Base-by-base conservation (phyloP, 768 basidiomycete genomes). In the Tylopilus vinaceipallidus region DNA sequence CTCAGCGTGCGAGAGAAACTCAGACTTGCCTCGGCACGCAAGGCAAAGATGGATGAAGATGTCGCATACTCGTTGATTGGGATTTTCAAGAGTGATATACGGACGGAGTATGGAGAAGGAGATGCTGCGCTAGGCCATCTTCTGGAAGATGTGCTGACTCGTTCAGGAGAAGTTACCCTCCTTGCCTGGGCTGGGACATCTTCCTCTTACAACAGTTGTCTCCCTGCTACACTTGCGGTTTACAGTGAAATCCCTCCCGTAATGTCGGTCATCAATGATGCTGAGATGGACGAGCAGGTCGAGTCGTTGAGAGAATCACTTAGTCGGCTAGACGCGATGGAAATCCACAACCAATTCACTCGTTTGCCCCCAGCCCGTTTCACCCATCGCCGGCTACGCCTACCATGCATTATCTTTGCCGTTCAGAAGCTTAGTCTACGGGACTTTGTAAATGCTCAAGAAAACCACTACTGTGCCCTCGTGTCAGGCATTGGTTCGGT, bases 121-220 rank as follows among this genome's bases (percentile, higher is more conserved):
- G 4, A 38, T 16, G 52, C 34, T 6, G 55, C 55, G 3, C 13
- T 57, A 6, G 56, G 50, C 4, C 57, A 47, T 20, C 52, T 58
- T 2, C 27, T 58, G 35, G 52, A 58, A 3, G 52, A 54, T 16
- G 49, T 58, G 2, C 32, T 58, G 8, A 10, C 38, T 4, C 56
- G 57, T 14, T 47, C 37, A 2, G 48, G 52, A 0, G 56, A 50
- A 0, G 35, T 47, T 17, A 47, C 45, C 0, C 56, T 54, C 6
- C 42, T 58, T 35, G 35, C 24, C n/a, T 58, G 57, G 57, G 16
- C 29, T 2, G 56, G 56, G 11, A 23, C 35, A 16, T 34, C 55
- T 3, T 57, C 51, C 0, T 7, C 26, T 12, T 58, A 57, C 22
- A 57, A 57, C 14, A 57, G 54, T 9, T 57, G 55, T n/a, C 49